Base-by-base conservation (phyloP, 2,329 filamentous ascomycete species). In the Plectosphaerella cucumerina region DNA sequence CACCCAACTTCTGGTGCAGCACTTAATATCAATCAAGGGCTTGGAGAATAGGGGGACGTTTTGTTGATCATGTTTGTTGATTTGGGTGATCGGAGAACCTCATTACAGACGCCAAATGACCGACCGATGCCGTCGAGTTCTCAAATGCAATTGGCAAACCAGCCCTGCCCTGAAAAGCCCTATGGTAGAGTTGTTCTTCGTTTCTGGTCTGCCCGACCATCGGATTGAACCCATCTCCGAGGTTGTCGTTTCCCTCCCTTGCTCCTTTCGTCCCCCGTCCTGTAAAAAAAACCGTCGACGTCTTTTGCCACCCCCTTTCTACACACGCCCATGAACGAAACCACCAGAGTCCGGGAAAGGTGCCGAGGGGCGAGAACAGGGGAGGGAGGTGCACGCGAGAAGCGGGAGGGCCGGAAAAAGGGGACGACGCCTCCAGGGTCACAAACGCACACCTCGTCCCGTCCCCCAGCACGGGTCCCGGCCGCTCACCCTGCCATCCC, bases 101-200 rank as follows among this genome's bases (percentile, higher is more conserved):
- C 75, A 81, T 80, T 81, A 82, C 78, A 81, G 78, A 82, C 79
- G 79, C 79, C 79, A 79, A 75, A 80, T 81, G 75, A 48, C 47
- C 77, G 78, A 83, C 79, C 78, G 74, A 82, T 78, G 75, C 76
- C 77, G 75, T 76, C 73, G 76, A 82, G 77, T 78, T 81, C 77
- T 48, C 78, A 81, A 80, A 82, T 83, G 80, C 80, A 82, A 76
- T 75, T 78, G 78, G 78, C 75, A 75, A 76, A 76, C 75, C 76
- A 78, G 76, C 74, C 75, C 73, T 73, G 48, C 41, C 48, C 48
- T 44, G 47, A 48, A 48, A 31, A 48, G 53, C 55, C 55, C 55
- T 47, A 42, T 42, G 39, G 39, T 42, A 18, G 39, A 42, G 39
- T 42, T 42, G 51, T 53, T 50, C 48, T 45, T 45, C 43, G 42